Base-by-base conservation (phyloP, 345 rosid genomes). In the Erucastrum elatum region DNA sequence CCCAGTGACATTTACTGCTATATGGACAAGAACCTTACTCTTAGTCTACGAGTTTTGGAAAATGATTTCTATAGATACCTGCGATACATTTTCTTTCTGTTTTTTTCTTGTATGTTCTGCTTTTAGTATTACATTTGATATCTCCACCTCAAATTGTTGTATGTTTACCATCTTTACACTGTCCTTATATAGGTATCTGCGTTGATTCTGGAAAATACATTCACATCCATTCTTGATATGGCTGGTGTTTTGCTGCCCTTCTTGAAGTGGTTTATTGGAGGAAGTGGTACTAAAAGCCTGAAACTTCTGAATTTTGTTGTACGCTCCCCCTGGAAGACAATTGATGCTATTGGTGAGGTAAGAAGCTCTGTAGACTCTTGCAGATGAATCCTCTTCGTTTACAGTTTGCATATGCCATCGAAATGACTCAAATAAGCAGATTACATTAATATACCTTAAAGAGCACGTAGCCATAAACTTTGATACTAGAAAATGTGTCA, bases 201-300 rank as follows among this genome's bases (percentile, higher is more conserved):
- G 39, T 59, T 95, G 87, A 91, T 95, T 76, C 84, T 95, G 84
- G 99, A 95, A 78, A 95, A 95, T 59, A 95, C 99, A 30, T 95
- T 95, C 85, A 91, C 98, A 66, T 95, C 99, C 56, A 95, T 95
- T 86, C 88, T 95, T 78, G 99, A 95, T 83, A 93, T 95, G 99
- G 98, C 96, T 84, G 98, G 98, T 76, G 96, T 95, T 68, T 71
- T 95, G 58, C 78, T 95, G 34, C 99, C 99, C 59, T 90, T 93
- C 84, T 81, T 95, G 75, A 95, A 88, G 92, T 93, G 94, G 96
- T 89, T 95, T 86, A 93, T 95, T 80, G 99, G 99, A 33, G 85
- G 97, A 76, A 87, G 87, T 71, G 84, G 87, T 74, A 72, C 96
- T 33, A 93, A 90, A 84, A 90, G 93, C 84, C 91, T 87, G 13